Base-by-base conservation (phyloP, 176 grass and related monocot species). In the Ensete glaucum region DNA sequence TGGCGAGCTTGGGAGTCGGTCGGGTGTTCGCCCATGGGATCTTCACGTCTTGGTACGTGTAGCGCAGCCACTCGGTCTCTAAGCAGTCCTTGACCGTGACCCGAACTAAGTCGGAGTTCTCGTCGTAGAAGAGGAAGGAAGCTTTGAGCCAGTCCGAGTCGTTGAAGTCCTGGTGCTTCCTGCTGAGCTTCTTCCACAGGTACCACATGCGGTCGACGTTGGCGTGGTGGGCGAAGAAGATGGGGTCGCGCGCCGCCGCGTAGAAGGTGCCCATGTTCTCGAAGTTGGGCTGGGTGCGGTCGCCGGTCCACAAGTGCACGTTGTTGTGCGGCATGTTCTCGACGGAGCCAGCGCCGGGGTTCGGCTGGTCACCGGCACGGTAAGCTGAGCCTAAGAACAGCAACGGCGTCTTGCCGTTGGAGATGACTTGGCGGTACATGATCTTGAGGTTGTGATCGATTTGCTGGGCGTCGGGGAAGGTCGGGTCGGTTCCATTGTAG, bases 131-230 rank as follows among this genome's bases (percentile, higher is more conserved):
- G 16, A 90, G 78, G 75, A 90, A 90, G 20, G 74, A 64, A 67
- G 88, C 22, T 16, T 86, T 50, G 23, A 90, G 88, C 84, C 84
- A 90, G 57, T 87, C 84, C 6, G 54, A 11, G 72, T 90, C 88
- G 0, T 56, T 13, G 54, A 87, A 68, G 75, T 82, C 58, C 7
- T 48, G 53, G 65, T 60, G 79, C 52, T 17, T 74, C 7, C 75
- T 50, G 43, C 79, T 82, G 23, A 84, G 84, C 67, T 63, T 71
- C 69, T 79, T 83, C 88, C 88, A 90, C 62, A 87, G 62, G 1
- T 77, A 71, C 88, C 88, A 90, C 84, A 90, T 55, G 55, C 88
- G 88, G 62, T 90, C 88, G n/a, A 90, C 1, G 76, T 90, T 90
- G 54, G 62, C 7, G 62, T 90, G 88, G 81, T 90, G 88, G 14